Evolutionary conservation across 129 eudicot species (phyloP), one percentile per base, ranked within the genome.

Genomic region (Rutidosis leptorrhynchoides): DNA sequence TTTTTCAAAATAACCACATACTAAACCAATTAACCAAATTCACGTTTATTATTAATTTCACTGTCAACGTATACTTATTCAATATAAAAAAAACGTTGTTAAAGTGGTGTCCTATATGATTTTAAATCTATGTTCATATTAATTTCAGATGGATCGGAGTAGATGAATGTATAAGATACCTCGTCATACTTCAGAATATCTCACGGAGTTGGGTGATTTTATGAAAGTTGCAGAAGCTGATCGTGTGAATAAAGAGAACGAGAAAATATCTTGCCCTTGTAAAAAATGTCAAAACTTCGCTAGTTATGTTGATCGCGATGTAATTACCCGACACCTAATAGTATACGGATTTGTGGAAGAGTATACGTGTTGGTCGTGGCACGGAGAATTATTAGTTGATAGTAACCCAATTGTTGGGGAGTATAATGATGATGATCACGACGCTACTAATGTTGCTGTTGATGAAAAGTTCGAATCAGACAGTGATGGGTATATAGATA

Each of bases 331-430:
- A 24, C 62, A 57, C 26, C n/a, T 57, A 32, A 0, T 25, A 24
- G 28, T 9, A 14, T 3, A 57, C 14, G 19, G 37, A 6, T 57
- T 57, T 26, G 26, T 57, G 35, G 4, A 25, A 24, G 26, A 57
- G 25, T 57, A 57, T 26, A 26, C 26, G 25, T 26, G 62, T 57
- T 57, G 62, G 62, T 57, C 62, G n/a, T 24, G n/a, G n/a, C 62
- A 57, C 15, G 35, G 62, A 7, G 62, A 57, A 26, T 25, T 32
- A 57, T 9, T 57, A 24, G 35, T 8, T 57, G 16, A 14, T 57
- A n/a, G n/a, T n/a, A 7, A 3, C 1, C 25, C 9, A 29, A 57
- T 9, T 2, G 14, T 8, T 3, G 25, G 33, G 1, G 5, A 7
- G 5, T 24, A 5, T 57, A 11, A n/a, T n/a, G n/a, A 5, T 0